A percentile compares a stretch with the other conserved stretches of the same genome.
Evolutionary conservation across 352 stramenopile species (phyloP).

Genomic region (Phytopythium kandeliae): DNA sequence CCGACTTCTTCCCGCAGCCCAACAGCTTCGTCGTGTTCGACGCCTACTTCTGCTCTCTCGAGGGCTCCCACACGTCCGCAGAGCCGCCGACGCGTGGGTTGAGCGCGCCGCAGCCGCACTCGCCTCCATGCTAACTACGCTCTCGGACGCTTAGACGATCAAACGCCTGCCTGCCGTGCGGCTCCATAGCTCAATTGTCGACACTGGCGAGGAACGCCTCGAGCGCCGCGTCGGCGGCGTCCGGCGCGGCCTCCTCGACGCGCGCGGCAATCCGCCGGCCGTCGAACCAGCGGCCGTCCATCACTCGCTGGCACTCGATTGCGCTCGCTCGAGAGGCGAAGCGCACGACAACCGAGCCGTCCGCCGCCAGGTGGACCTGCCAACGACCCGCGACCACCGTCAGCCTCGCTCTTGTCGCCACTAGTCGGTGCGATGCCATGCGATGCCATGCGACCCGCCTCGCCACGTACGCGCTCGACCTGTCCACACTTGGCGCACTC

Average conservation of each 20-base stretch:
- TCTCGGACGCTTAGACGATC: no score
- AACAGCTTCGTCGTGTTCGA: conserved; percentile 87
- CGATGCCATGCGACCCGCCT: no score
- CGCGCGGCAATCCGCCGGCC: conserved; percentile 54
- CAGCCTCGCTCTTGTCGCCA: no score
- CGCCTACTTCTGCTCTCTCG: conserved; percentile 39
- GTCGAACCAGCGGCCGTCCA: conserved; percentile 78
- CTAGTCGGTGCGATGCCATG: no score
- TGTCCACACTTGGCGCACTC: conserved; percentile 68
- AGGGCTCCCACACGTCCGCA: conserved; percentile 6
- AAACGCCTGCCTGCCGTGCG: no score
- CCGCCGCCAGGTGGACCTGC: conserved; percentile 55
- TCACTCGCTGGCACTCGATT: conserved; percentile 68
- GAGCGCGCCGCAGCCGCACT: background rate
- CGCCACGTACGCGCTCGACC: conserved; percentile 36
- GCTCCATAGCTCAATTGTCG: conserved; percentile 23
- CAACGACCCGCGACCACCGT: background rate
- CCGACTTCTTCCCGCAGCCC: conserved; percentile 47
- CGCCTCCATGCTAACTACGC: no score
- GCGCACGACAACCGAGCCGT: conserved; percentile 56
- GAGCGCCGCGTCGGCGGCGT: conserved; percentile 63
- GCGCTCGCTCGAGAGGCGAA: conserved; percentile 46
- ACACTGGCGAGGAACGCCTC: conserved; percentile 76
- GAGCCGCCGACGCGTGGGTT: background rate
- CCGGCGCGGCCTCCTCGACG: conserved; percentile 56